A percentile compares a stretch with the other conserved stretches of the same genome.
Evolutionary conservation across 73 alveolate species (phyloP).

Genomic region (Paramecium bursaria): DNA sequence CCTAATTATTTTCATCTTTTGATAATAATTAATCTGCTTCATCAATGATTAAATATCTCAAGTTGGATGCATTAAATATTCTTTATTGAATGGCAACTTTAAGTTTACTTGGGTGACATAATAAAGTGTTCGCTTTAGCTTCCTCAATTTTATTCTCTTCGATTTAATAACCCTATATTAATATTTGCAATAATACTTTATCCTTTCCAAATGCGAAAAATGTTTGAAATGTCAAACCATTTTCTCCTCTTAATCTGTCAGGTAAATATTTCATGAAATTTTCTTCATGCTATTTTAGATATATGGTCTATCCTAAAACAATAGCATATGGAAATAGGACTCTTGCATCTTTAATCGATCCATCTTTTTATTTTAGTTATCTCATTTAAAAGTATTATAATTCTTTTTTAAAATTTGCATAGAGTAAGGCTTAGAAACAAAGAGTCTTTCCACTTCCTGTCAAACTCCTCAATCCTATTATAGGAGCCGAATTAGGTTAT

Average conservation of each 20-base stretch:
- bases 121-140: background rate
- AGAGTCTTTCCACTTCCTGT: slow-evolving; percentile 51
- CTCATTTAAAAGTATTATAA: background rate
- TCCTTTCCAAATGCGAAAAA: slow-evolving; percentile 46
- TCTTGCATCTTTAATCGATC: slow-evolving; percentile 15
- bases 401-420: background rate
- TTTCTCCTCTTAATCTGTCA: background rate
- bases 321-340: slow-evolving; percentile 37
- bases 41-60: slow-evolving; percentile 28
- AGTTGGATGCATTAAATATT: slow-evolving; percentile 1
- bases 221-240: slow-evolving; percentile 33
- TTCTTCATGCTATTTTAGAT: slow-evolving; percentile 46
- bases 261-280: slow-evolving; percentile 20
- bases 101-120: slow-evolving; percentile 55
- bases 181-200: background rate
- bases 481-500: background rate
- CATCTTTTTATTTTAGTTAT: slow-evolving; percentile 36
- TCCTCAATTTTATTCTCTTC: slow-evolving; percentile 28
- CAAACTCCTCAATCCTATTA: slow-evolving; percentile 19
- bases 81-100: slow-evolving; percentile 7
- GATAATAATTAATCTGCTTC: slow-evolving; percentile 49
- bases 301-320: slow-evolving; percentile 49
- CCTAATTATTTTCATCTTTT: slow-evolving; percentile 22
- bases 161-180: slow-evolving; percentile 2
- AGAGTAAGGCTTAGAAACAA: slow-evolving; percentile 31